These are phyloP conservation scores for Puccinia hordei DNA, from an alignment of 1,284 basidiomycete genomes.

Conservation along the genomic window DNA sequence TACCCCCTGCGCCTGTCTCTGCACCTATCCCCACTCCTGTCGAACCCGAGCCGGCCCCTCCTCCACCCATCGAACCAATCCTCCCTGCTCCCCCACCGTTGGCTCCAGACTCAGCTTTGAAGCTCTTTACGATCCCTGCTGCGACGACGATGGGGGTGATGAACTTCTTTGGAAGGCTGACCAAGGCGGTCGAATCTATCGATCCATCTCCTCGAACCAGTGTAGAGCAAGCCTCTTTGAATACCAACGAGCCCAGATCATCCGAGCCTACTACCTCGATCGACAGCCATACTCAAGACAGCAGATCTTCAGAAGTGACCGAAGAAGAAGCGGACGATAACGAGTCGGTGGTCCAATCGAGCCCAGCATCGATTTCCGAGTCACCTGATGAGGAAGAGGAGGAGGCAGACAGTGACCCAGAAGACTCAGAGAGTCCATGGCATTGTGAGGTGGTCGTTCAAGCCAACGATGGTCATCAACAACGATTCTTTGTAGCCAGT, in stretches of 20 bases:
- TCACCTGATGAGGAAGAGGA: constrained; percentile 49
- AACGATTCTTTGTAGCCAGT: constrained; percentile 70
- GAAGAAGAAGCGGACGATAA: too few relatives aligned
- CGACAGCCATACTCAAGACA: too few relatives aligned
- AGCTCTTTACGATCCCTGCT: constrained; percentile 62
- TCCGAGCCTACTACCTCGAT: too few relatives aligned
- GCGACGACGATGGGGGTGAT: constrained; percentile 60
- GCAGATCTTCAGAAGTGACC: too few relatives aligned
- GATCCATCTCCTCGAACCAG: background rate
- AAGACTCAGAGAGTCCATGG: constrained; percentile 95
- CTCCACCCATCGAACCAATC: constrained; percentile 52
- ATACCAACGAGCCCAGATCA: too few relatives aligned
- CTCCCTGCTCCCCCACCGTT: constrained; percentile 60
- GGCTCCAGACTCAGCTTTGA: constrained; percentile 70
- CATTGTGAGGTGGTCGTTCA: constrained; percentile 67
- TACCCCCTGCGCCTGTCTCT: constrained; percentile 45
- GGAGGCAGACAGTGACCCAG: constrained; percentile 73
- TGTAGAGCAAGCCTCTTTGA: background rate
- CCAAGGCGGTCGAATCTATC: background rate
- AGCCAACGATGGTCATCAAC: background rate
- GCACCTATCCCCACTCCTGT: constrained; percentile 18
- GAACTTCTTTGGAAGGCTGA: constrained; percentile 60
- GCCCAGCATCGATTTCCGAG: background rate
- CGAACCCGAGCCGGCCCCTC: constrained; percentile 25
- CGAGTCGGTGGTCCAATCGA: constrained; percentile 27